These are phyloP conservation scores for Yamadazyma sp. DNA, from an alignment of 1,139 yeast genomes.

Conservation along the genomic window DNA sequence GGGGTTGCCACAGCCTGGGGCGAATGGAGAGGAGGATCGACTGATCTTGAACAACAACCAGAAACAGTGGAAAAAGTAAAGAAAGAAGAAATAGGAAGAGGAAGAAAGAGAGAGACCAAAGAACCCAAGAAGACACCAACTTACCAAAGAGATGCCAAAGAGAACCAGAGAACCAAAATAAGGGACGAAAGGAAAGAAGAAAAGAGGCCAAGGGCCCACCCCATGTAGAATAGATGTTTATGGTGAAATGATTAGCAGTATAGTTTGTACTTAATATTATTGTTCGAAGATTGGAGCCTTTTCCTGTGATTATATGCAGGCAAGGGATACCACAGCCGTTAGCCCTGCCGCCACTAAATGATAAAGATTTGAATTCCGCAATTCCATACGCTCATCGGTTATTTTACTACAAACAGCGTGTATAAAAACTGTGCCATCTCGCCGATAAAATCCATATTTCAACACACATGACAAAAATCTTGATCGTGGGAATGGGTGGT, in stretches of 20 bases:
- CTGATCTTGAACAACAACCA: constrained; percentile 6
- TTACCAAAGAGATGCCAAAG: too few relatives aligned
- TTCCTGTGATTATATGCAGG: too few relatives aligned
- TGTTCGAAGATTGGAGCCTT: too few relatives aligned
- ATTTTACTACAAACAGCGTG: not conserved
- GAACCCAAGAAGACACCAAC: not conserved
- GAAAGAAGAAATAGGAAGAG: not conserved
- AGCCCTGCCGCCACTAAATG: too few relatives aligned
- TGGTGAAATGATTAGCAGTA: not conserved
- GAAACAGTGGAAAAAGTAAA: constrained; percentile 11
- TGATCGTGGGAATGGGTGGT: constrained; percentile 67
- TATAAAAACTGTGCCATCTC: too few relatives aligned
- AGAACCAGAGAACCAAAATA: too few relatives aligned
- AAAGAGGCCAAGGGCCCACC: not conserved
- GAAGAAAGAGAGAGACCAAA: not conserved
- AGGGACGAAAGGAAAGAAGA: too few relatives aligned
- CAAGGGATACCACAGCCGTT: too few relatives aligned
- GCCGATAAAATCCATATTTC: too few relatives aligned
- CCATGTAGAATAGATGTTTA: not conserved
- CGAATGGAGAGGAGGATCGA: constrained; percentile 8
- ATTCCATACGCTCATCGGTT: not conserved
- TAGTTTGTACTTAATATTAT: constrained; percentile 1
- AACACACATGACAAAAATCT: constrained; percentile 26
- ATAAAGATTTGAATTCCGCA: not conserved
- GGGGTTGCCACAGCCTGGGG: constrained; percentile 10